These are phyloP conservation scores for Phytophthora rubi DNA, from an alignment of 352 stramenopile genomes.

Conservation along the genomic window DNA sequence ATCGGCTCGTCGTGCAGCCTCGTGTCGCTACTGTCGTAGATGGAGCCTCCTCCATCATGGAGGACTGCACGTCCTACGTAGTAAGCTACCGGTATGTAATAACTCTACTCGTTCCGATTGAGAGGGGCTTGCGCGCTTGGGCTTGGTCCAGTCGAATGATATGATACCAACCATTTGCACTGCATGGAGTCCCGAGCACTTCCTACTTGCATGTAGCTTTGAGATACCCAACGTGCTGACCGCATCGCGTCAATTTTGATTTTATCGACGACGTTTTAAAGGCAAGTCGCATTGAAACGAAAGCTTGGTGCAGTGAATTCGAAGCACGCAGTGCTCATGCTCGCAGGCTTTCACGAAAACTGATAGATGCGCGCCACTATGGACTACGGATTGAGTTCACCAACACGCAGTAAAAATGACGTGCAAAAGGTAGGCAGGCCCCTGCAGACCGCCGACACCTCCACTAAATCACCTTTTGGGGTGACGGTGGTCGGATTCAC, in stretches of 20 bases:
- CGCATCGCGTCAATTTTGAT: too few species aligned
- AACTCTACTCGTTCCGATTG: not conserved
- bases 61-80: not conserved
- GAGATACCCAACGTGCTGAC: not conserved
- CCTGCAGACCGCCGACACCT: constrained; percentile 1
- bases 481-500: too few species aligned
- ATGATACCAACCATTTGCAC: too few species aligned
- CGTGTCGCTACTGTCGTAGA: constrained; percentile 20
- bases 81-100: too few species aligned
- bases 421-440: not conserved
- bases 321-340: not conserved
- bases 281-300: not conserved
- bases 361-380: not conserved
- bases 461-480: too few species aligned
- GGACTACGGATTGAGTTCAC: constrained; percentile 22
- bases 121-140: not conserved
- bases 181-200: too few species aligned
- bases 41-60: too few species aligned
- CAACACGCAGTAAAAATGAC: constrained; percentile 6
- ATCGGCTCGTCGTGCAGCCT: constrained; percentile 24
- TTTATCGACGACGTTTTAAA: not conserved
- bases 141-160: too few species aligned
- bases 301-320: not conserved
- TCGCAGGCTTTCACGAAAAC: not conserved
- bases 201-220: too few species aligned